Base-by-base conservation (phyloP, 345 rosid species). In the Cardiospermum halicacabum region DNA sequence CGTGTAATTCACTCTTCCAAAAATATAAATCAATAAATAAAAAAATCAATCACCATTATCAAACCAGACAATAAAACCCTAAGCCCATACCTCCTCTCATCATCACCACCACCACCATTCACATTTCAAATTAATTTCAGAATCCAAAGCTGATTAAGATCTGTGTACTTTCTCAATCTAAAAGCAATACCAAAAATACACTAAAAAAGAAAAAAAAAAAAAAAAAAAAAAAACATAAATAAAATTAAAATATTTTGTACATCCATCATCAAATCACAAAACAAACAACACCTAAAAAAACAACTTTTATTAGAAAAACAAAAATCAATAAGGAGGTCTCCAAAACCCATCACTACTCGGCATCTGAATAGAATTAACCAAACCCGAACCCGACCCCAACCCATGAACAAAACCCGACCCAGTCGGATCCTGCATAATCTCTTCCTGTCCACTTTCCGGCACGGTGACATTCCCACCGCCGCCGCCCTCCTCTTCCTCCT, bases 401-500 rank as follows among this genome's bases (percentile, higher is more conserved):
- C 96, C 97, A 74, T 91, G 96, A 76, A 76, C 73, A 28, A 86
- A 70, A n/a, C n/a, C n/a, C 4, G 88, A 60, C 37, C 75, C 68
- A 13, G 77, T 82, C 45, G 91, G 86, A 72, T 88, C 97, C 78
- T 83, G 89, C 85, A 84, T 54, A 61, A 84, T 61, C n/a, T n/a
- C n/a, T n/a, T n/a, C n/a, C n/a, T n/a, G n/a, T n/a, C n/a, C n/a
- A n/a, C n/a, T n/a, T n/a, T n/a, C n/a, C n/a, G n/a, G n/a, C n/a
- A n/a, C n/a, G n/a, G n/a, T n/a, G n/a, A n/a, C n/a, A n/a, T n/a
- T n/a, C n/a, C n/a, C n/a, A n/a, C n/a, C n/a, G n/a, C n/a, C n/a
- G n/a, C n/a, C n/a, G n/a, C n/a, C n/a, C n/a, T n/a, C 56, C 58
- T 87, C 95, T 24, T 90, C 95, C 53, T 91, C 97, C 61, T 91